A percentile compares a stretch with the other conserved stretches of the same genome.
Conservation (phyloP, 2,329 filamentous ascomycete species). For the Pseudocercospora ulei region DNA sequence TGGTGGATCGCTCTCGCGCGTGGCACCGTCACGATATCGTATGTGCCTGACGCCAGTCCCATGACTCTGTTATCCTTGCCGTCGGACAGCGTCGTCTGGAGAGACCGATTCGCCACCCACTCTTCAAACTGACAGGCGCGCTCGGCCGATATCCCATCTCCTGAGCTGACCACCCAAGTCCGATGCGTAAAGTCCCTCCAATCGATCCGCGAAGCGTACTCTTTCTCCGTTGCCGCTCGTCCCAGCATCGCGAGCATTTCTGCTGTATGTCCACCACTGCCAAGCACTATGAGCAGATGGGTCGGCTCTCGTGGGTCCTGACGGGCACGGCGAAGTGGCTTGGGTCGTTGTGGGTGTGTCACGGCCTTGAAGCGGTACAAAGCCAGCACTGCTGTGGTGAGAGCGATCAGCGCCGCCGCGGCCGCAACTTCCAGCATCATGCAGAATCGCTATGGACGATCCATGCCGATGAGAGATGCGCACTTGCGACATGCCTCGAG, state of each 20-base stretch:
- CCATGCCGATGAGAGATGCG: too few species aligned
- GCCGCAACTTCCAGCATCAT: slow-evolving; percentile 3
- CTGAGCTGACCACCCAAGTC: slow-evolving; percentile 71
- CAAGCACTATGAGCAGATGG: slow-evolving; percentile 71
- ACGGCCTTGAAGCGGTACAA: slow-evolving; percentile 1
- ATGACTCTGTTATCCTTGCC: slow-evolving; percentile 19
- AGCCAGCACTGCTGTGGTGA: slow-evolving; percentile 1
- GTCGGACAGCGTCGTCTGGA: slow-evolving; percentile 12
- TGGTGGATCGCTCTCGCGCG: slow-evolving; percentile 78
- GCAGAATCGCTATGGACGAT: too few species aligned
- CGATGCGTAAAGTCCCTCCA: slow-evolving; percentile 49
- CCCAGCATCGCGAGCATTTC: slow-evolving; percentile 84
- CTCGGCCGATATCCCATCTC: slow-evolving; percentile 60
- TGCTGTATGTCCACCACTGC: slow-evolving; percentile 86
- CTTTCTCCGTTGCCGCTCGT: slow-evolving; percentile 43
- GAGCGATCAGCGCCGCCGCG: background rate
- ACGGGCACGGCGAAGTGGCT: slow-evolving; percentile 26
- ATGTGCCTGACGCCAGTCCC: slow-evolving; percentile 36
- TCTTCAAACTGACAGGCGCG: slow-evolving; percentile 57
- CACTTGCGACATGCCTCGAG: too few species aligned
- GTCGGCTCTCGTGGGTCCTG: slow-evolving; percentile 15
- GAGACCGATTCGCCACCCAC: slow-evolving; percentile 11
- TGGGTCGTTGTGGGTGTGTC: slow-evolving; percentile 32
- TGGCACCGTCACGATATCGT: slow-evolving; percentile 58
- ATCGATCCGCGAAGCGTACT: slow-evolving; percentile 33